Percentiles rank a stretch among this genome's conserved stretches.
phyloP scores from a whole-genome alignment of 73 alveolate genomes.

The Tetrahymena elliotti region DNA sequence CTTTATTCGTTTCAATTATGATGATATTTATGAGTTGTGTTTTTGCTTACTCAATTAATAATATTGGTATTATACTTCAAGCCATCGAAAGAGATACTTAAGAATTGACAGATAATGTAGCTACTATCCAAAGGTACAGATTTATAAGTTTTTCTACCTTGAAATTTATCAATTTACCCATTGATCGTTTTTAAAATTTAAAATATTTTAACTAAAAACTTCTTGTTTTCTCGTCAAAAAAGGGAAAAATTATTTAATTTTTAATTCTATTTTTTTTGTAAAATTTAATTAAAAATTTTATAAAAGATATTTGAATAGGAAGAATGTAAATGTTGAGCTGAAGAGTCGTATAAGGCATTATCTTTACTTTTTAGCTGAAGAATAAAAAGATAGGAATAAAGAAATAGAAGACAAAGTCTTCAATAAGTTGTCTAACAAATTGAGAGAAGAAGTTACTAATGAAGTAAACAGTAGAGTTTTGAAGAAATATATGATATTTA shows the following conservation, averaged over 20 bases:
- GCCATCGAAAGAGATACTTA: neutral
- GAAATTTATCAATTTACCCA: no score
- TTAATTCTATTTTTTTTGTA: neutral
- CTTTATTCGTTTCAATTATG: constrained; percentile 55
- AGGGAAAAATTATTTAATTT: no score
- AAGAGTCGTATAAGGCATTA: neutral
- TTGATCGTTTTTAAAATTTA: no score
- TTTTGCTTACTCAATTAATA: constrained; percentile 40
- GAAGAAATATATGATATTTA: neutral
- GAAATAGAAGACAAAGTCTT: neutral
- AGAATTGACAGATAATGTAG: neutral
- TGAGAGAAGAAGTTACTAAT: neutral
- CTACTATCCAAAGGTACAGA: neutral
- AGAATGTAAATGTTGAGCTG: neutral
- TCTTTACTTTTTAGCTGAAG: neutral
- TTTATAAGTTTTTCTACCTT: neutral
- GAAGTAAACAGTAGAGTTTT: neutral
- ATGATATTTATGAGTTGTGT: constrained; percentile 56
- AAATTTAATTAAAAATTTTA: neutral
- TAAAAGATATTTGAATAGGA: neutral
- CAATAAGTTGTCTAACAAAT: neutral
- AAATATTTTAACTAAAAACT: no score
- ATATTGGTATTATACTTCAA: constrained; percentile 30
- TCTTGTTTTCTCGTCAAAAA: no score
- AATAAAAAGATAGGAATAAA: neutral